Base-by-base conservation (phyloP, 2,329 filamentous ascomycete species). In the Aurifilum marmelostoma region DNA sequence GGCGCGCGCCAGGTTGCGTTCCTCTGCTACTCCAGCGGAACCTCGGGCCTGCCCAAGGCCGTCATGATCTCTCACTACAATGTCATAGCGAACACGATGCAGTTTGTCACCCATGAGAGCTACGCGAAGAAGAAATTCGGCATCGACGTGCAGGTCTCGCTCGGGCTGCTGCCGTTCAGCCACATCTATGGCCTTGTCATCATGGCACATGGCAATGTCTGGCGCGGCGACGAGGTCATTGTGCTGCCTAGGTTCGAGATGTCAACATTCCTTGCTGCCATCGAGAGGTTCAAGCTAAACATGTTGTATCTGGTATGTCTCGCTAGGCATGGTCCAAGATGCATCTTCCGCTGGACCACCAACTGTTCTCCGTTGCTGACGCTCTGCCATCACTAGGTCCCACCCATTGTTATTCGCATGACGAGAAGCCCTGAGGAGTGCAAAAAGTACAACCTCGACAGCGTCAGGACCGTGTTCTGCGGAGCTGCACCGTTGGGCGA, bases 41-140 rank as follows among this genome's bases (percentile, higher is more conserved):
- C 92, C 1, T 94, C 91, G 14, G 92, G 92, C 3, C 80, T 94
- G 50, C 92, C 92, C 88, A 93, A 94, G 90, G 92, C 91, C 59
- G 92, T 94, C 66, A 93, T 92, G 89, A 92, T 95, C 69, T 92
- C 91, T 3, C 92, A 95, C 76, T 81, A 81, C 50, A 95, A 95
- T 72, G 89, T 94, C 58, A 94, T 95, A 62, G 87, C 92, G 65
- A 95, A 94, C 75, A 85, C 88, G 0, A 75, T 93, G 61, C 91
- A 94, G 76, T 83, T 89, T 67, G 76, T 75, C 8, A 75, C 83
- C 0, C 88, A 77, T 67, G 78, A 85, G 65, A 62, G 76, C 69
- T 73, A 80, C 66, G 67, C 77, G n/a, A 77, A 83, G 70, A 76
- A 79, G 71, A 73, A 76, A 41, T 73, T 76, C 5, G 76, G 75